Conservation (phyloP, 805 yeast species). For the Monosporozyma aerobia region DNA sequence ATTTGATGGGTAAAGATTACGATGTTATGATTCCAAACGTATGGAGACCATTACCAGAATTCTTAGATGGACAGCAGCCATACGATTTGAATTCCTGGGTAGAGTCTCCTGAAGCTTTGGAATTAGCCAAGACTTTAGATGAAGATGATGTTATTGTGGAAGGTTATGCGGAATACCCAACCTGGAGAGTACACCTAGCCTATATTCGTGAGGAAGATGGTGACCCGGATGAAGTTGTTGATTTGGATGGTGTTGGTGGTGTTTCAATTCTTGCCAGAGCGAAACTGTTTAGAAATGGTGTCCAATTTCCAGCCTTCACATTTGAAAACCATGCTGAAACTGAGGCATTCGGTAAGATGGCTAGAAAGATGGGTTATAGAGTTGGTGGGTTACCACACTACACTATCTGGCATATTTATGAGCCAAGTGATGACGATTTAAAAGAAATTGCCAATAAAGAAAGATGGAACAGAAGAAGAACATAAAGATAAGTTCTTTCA, state of each 20-base stretch:
- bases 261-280: conserved; percentile 74
- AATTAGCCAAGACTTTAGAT: conserved; percentile 51
- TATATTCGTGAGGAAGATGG: conserved; percentile 58
- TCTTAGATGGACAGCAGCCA: conserved; percentile 75
- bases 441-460: conserved; percentile 60
- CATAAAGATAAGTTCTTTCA: neutral
- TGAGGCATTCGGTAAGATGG: conserved; percentile 79
- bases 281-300: conserved; percentile 63
- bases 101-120: conserved; percentile 70
- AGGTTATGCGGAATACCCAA: conserved; percentile 80
- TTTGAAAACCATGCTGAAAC: conserved; percentile 82
- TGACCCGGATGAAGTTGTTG: conserved; percentile 52
- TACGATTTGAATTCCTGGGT: conserved; percentile 96
- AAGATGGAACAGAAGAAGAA: conserved; percentile 47
- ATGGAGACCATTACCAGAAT: conserved; percentile 94
- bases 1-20: conserved; percentile 56
- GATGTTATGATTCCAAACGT: conserved; percentile 81
- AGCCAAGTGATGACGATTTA: conserved; percentile 79
- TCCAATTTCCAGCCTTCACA: conserved; percentile 78
- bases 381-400: conserved; percentile 89
- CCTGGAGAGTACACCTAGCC: conserved; percentile 77
- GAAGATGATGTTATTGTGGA: conserved; percentile 85
- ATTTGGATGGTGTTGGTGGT: conserved; percentile 81
- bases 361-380: conserved; percentile 64
- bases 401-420: conserved; percentile 84